phyloP scores from a whole-genome alignment of 1,284 basidiomycete species.

The Pseudozyma pruni region DNA sequence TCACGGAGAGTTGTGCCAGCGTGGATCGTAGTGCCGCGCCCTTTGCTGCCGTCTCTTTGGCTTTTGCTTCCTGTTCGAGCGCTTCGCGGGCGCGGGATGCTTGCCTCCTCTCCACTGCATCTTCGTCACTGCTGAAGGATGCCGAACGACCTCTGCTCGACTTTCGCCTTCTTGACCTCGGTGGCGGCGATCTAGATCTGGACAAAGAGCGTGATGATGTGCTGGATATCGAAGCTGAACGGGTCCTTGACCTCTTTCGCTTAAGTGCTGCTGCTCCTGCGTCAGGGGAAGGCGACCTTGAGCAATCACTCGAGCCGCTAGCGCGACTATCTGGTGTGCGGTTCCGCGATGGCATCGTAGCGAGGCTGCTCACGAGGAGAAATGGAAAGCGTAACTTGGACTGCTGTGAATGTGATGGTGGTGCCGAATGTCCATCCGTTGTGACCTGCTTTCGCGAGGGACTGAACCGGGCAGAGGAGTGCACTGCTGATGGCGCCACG shows the following conservation, averaged over 20 bases:
- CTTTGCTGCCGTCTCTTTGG: conserved; percentile 25
- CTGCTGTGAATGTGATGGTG: too few relatives aligned
- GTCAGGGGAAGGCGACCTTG: conserved; percentile 24
- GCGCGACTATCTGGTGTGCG: conserved; percentile 10
- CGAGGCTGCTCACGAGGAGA: too few relatives aligned
- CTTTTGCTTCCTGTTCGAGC: conserved; percentile 16
- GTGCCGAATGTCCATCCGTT: too few relatives aligned
- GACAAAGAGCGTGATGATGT: conserved; percentile 24
- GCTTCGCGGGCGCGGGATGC: conserved; percentile 12
- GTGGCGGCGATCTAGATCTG: conserved; percentile 31
- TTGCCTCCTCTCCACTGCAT: background rate
- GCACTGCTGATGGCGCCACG: too few relatives aligned
- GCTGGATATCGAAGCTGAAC: conserved; percentile 26
- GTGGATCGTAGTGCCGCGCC: conserved; percentile 56
- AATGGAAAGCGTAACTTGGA: background rate
- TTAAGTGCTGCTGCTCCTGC: conserved; percentile 18
- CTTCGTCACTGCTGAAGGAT: conserved; percentile 21
- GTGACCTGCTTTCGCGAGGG: too few relatives aligned
- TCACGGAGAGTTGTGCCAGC: conserved; percentile 60
- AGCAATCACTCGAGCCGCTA: background rate
- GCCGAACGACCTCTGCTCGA: conserved; percentile 23
- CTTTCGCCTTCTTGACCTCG: conserved; percentile 23
- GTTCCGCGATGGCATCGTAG: conserved; percentile 24
- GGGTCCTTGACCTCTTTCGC: conserved; percentile 26
- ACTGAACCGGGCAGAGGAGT: too few relatives aligned